These are phyloP conservation scores for Phytopythium sindhum DNA, from an alignment of 352 stramenopile species.

Conservation along the genomic window DNA sequence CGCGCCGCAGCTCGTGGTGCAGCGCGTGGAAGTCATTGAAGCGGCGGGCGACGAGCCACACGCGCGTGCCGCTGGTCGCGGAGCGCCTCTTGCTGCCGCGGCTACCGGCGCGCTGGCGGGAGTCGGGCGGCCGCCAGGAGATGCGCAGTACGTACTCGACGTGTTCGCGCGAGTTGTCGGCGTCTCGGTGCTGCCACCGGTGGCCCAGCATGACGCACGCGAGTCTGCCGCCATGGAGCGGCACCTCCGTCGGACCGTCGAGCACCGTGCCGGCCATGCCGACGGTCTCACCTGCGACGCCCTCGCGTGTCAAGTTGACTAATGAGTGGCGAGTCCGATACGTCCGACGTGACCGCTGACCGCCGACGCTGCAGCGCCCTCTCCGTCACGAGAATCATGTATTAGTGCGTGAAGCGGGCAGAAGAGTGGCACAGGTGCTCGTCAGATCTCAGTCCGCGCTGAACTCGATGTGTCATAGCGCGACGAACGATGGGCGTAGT, in stretches of 20 bases:
- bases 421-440: neutral
- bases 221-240: neutral
- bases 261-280: neutral
- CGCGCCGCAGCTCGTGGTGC: neutral
- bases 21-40: conserved; percentile 8
- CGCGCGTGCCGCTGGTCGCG: neutral
- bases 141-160: conserved; percentile 10
- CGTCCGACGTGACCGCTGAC: neutral
- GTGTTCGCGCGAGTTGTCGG: neutral
- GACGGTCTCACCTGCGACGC: neutral
- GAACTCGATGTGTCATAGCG: neutral
- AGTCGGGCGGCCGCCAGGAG: neutral
- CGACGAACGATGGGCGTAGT: neutral
- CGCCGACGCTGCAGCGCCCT: neutral
- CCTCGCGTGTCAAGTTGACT: neutral
- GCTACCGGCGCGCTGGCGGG: neutral
- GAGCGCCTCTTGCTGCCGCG: neutral
- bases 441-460: neutral
- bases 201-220: conserved; percentile 6
- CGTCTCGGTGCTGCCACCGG: conserved; percentile 7
- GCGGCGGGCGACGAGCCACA: conserved; percentile 2
- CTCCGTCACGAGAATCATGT: neutral
- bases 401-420: neutral
- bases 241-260: neutral
- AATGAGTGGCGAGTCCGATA: neutral